phyloP scores from a whole-genome alignment of 2,329 filamentous ascomycete genomes.

The Colletotrichum orbiculare region DNA sequence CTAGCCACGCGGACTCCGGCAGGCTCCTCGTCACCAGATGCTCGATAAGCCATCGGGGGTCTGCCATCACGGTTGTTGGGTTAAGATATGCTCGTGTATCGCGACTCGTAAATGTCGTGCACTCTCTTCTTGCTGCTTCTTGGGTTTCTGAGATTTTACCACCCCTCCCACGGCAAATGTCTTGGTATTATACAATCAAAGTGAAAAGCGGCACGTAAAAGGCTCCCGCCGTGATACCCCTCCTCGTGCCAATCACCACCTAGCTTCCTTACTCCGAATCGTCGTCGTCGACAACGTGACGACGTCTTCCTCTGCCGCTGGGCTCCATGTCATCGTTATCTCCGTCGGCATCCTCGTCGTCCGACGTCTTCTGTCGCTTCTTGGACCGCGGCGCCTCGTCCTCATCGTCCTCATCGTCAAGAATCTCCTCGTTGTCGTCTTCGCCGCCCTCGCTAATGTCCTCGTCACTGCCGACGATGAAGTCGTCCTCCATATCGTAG shows the following conservation, averaged over 20 bases:
- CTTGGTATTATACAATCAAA: constrained; percentile 22
- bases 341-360: constrained; percentile 58
- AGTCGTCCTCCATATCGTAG: constrained; percentile 84
- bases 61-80: constrained; percentile 3
- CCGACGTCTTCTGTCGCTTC: constrained; percentile 59
- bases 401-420: constrained; percentile 65
- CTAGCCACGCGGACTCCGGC: background rate
- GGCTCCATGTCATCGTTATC: constrained; percentile 61
- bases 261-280: constrained; percentile 57
- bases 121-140: background rate
- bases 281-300: constrained; percentile 69
- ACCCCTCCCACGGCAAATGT: constrained; percentile 7
- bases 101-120: background rate
- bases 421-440: constrained; percentile 68
- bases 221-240: background rate
- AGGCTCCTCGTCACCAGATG: background rate
- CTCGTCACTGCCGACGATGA: constrained; percentile 81
- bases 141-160: background rate
- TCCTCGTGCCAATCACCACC: background rate
- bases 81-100: no score
- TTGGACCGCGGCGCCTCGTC: constrained; percentile 58
- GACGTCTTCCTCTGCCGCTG: constrained; percentile 60
- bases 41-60: background rate
- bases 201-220: background rate
- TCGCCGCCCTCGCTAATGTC: constrained; percentile 69